phyloP scores from a whole-genome alignment of 805 yeast species.

The Candida wancherniae region DNA sequence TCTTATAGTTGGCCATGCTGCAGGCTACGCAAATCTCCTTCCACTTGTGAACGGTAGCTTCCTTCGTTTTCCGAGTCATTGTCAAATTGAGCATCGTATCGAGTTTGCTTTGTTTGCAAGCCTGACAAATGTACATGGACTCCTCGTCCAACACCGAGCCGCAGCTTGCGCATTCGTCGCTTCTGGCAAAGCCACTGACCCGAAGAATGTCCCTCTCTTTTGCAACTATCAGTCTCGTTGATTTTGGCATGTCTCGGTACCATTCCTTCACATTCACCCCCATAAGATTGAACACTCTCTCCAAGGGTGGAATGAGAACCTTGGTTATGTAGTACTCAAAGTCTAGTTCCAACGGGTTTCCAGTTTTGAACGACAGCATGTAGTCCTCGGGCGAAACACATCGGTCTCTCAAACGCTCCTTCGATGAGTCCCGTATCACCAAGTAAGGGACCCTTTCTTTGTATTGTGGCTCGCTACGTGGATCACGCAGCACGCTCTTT shows the following conservation, averaged over 20 bases:
- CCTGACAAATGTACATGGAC: slow-evolving; percentile 16
- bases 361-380: slow-evolving; percentile 32
- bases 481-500: slow-evolving; percentile 57
- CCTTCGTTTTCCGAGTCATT: slow-evolving; percentile 15
- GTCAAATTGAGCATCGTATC: slow-evolving; percentile 29
- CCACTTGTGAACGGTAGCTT: slow-evolving; percentile 10
- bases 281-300: slow-evolving; percentile 70
- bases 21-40: slow-evolving; percentile 20
- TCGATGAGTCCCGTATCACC: slow-evolving; percentile 54
- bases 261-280: slow-evolving; percentile 79
- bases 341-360: slow-evolving; percentile 52
- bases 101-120: slow-evolving; percentile 28
- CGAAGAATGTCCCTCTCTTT: slow-evolving; percentile 10
- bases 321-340: slow-evolving; percentile 80
- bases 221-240: slow-evolving; percentile 9
- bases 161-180: slow-evolving; percentile 12
- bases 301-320: slow-evolving; percentile 85
- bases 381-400: slow-evolving; percentile 76
- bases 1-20: slow-evolving; percentile 15
- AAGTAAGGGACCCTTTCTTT: slow-evolving; percentile 85
- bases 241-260: slow-evolving; percentile 64
- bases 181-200: slow-evolving; percentile 9
- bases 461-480: slow-evolving; percentile 78
- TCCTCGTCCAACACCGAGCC: slow-evolving; percentile 8
- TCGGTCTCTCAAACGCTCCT: slow-evolving; percentile 65